Evolutionary conservation across 805 yeast species (phyloP), one percentile per base, ranked within the genome.

Genomic region (Saccharomycopsis sp.): DNA sequence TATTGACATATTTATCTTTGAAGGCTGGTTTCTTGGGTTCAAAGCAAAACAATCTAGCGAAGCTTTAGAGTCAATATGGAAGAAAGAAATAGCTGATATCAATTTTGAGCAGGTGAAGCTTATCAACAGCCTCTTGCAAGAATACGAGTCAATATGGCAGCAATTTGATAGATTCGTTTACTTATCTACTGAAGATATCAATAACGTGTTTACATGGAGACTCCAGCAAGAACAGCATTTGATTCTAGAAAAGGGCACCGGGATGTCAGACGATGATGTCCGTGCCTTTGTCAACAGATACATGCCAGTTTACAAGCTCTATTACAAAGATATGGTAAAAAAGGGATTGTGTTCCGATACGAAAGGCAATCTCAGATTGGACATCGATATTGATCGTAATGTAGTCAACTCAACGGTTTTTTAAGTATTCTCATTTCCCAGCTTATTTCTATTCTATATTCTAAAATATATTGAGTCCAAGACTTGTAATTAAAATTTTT

Each of bases 1-100:
- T 1, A 75, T 82, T 2, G 89, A 87, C 65, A 78, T 91, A 2
- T 78, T 93, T 2, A 70, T 93, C 1, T 76, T 94, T 47, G 99
- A 93, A 72, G 99, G 98, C 2, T 93, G 99, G 99, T 90, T 92
- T 73, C 78, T 83, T 23, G 98, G 98, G 1, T 93, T 83, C 68
- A 62, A 68, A 2, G 76, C 86, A 1, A 63, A 80, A 19, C 63
- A 70, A 1, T 64, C 69, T 25, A 68, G 68, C 2, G 62, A 62
- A 1, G 69, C 68, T 3, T 59, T 78, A 55, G 55, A 66, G 15
- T 24, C 29, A 7, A 65, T 63, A 55, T 75, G 76, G 74, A 42
- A 58, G 1, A 38, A 68, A 29, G 42, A 69, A 61, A 57, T 73
- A 53, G 57, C 64, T 23, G 54, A 68, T 59, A 71, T 75, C 63